These are phyloP conservation scores for Melampsora americana DNA, from an alignment of 1,284 basidiomycete species.

Conservation along the genomic window DNA sequence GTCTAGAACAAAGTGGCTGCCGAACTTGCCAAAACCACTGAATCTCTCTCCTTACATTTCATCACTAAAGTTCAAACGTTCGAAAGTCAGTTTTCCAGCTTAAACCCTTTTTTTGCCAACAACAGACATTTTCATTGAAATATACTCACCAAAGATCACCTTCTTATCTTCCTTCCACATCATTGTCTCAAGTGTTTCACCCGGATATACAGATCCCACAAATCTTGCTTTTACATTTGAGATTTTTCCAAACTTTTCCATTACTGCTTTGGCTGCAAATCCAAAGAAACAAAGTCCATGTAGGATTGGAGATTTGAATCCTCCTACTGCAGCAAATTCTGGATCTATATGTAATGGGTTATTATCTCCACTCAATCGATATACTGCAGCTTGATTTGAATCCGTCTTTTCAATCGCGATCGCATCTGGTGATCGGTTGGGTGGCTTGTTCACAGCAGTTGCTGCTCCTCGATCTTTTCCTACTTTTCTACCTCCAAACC, in stretches of 20 bases:
- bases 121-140: background rate
- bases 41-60: conserved; percentile 42
- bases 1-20: conserved; percentile 32
- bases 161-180: conserved; percentile 43
- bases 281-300: conserved; percentile 87
- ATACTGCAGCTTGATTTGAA: conserved; percentile 78
- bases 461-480: conserved; percentile 90
- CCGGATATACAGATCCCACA: conserved; percentile 85
- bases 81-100: background rate
- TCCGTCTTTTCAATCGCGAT: conserved; percentile 81
- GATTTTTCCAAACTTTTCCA: conserved; percentile 78
- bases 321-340: conserved; percentile 86
- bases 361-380: conserved; percentile 80
- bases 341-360: conserved; percentile 94
- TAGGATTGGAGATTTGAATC: conserved; percentile 77
- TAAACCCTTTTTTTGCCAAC: background rate
- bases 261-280: conserved; percentile 87
- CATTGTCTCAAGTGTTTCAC: conserved; percentile 69
- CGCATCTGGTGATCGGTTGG: conserved; percentile 76
- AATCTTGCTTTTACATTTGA: conserved; percentile 96
- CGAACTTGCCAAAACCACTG: conserved; percentile 26
- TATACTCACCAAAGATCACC: conserved; percentile 37
- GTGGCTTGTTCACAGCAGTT: conserved; percentile 76
- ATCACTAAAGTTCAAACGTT: conserved; percentile 10
- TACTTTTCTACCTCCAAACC: conserved; percentile 85